These are phyloP conservation scores for Carex cristatella DNA, from an alignment of 176 grass and related monocot species.

Conservation along the genomic window DNA sequence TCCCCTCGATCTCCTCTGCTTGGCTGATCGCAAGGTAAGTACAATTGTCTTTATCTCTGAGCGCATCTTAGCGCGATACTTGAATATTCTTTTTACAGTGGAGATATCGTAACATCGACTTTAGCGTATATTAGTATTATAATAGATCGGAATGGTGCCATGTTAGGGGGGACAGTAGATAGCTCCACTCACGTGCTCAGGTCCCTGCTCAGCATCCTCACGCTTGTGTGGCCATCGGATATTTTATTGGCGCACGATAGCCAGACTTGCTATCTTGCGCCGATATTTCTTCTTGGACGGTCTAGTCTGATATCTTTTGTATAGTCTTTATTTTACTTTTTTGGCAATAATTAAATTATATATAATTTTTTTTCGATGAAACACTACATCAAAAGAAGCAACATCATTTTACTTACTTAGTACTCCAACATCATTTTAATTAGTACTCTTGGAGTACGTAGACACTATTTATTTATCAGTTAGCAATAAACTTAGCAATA, in stretches of 20 bases:
- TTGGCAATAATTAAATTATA: neutral
- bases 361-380: neutral
- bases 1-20: conserved; percentile 58
- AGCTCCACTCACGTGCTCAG: neutral
- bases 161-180: neutral
- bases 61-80: neutral
- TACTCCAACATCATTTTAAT: no score
- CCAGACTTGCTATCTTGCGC: neutral
- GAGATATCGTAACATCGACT: neutral
- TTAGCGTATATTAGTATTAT: neutral
- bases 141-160: neutral
- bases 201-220: neutral
- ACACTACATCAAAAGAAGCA: neutral
- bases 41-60: neutral
- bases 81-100: neutral
- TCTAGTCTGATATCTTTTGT: neutral
- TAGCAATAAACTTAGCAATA: neutral
- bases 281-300: neutral
- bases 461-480: neutral
- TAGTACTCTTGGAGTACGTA: neutral
- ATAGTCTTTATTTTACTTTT: neutral
- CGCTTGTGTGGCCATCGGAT: neutral
- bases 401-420: no score
- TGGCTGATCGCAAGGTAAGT: conserved; percentile 69
- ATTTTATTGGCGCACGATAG: neutral